Conservation (phyloP, 1,284 basidiomycete genomes). For the Anthracocystis panici-leucophaei region DNA sequence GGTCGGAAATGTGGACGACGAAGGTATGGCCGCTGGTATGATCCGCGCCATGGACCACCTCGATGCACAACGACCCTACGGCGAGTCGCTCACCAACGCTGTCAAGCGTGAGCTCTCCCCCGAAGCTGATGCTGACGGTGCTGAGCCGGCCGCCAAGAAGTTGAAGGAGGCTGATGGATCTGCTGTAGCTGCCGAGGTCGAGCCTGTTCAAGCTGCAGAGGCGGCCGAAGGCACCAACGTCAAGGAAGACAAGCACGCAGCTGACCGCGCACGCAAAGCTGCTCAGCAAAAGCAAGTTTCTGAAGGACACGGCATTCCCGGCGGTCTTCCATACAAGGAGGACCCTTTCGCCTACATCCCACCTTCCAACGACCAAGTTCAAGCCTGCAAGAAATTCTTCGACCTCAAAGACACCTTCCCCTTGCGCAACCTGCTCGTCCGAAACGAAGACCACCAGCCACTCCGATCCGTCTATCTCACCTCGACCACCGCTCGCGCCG, state of each 20-base stretch:
- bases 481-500: constrained; percentile 80
- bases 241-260: constrained; percentile 61
- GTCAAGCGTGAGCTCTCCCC: constrained; percentile 47
- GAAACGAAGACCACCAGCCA: constrained; percentile 83
- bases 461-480: constrained; percentile 89
- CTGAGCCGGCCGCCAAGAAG: constrained; percentile 49
- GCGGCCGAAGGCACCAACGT: constrained; percentile 24
- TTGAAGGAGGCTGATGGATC: constrained; percentile 38
- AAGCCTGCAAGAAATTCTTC: constrained; percentile 76
- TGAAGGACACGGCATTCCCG: constrained; percentile 55
- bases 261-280: constrained; percentile 49
- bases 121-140: constrained; percentile 34
- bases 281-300: constrained; percentile 41
- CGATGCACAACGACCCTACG: constrained; percentile 34
- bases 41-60: constrained; percentile 62
- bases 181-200: constrained; percentile 6
- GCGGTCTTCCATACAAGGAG: constrained; percentile 66
- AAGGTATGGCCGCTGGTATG: constrained; percentile 66
- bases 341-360: constrained; percentile 65
- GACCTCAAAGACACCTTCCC: constrained; percentile 82
- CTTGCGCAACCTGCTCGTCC: constrained; percentile 81
- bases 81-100: constrained; percentile 22
- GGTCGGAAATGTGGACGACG: constrained; percentile 55
- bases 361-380: constrained; percentile 54
- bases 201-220: constrained; percentile 17